Evolutionary conservation across 2,329 filamentous ascomycete species (phyloP).

Genomic region (Pleurostoma richardsiae): DNA sequence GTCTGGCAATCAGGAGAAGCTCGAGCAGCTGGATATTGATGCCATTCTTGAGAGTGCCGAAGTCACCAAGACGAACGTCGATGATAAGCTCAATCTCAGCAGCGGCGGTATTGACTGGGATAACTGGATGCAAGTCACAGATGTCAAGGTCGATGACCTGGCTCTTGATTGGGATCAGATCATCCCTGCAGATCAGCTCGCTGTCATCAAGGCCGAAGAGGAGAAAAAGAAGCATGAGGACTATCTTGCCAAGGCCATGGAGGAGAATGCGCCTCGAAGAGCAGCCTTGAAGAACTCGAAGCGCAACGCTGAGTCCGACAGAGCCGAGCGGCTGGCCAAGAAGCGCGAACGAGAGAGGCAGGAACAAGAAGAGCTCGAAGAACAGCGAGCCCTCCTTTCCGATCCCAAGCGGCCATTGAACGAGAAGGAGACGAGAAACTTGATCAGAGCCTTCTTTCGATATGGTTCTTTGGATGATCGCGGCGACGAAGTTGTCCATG

Average conservation of each 20-base stretch:
- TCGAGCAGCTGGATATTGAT: conserved; percentile 97
- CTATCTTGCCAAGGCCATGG: conserved; percentile 75
- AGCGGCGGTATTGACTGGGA: conserved; percentile 82
- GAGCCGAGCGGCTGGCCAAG: conserved; percentile 60
- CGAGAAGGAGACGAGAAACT: conserved; percentile 88
- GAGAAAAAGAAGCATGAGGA: conserved; percentile 77
- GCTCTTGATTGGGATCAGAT: conserved; percentile 95
- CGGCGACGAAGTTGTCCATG: conserved; percentile 78
- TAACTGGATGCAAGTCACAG: conserved; percentile 96
- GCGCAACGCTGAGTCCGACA: conserved; percentile 48
- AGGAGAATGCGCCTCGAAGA: conserved; percentile 79
- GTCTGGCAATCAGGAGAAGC: conserved; percentile 89
- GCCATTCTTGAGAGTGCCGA: conserved; percentile 95
- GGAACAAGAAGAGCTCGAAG: conserved; percentile 70
- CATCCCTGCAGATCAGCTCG: conserved; percentile 89
- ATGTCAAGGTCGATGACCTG: conserved; percentile 85
- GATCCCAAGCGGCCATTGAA: conserved; percentile 88
- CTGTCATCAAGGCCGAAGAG: conserved; percentile 84
- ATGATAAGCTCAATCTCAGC: conserved; percentile 85
- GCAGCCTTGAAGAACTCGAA: conserved; percentile 56
- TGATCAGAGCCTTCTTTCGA: conserved; percentile 85
- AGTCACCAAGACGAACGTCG: conserved; percentile 92
- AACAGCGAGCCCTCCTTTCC: conserved; percentile 65
- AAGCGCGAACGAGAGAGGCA: conserved; percentile 60
- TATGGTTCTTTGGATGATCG: conserved; percentile 89